phyloP scores from a whole-genome alignment of 352 stramenopile species.

The Pythium aquatile region DNA sequence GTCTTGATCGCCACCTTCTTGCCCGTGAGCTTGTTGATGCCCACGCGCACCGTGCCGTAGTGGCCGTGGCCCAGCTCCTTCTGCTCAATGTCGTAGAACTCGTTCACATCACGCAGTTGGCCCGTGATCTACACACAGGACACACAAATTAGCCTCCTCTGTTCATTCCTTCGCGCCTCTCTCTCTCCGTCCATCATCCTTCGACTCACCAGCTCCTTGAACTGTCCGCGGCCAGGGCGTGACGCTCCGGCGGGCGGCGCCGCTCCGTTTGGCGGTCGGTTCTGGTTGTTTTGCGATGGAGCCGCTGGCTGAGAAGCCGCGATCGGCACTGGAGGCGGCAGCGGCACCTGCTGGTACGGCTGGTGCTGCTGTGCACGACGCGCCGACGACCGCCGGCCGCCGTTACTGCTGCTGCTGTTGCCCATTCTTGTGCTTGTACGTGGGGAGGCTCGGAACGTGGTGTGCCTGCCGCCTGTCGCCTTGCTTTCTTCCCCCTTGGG shows the following conservation, averaged over 20 bases:
- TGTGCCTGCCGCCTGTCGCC: neutral
- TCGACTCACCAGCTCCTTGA: slow-evolving; percentile 65
- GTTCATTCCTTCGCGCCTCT: neutral
- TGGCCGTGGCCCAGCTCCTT: slow-evolving; percentile 90
- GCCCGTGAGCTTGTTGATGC: slow-evolving; percentile 91
- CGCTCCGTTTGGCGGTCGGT: slow-evolving; percentile 8
- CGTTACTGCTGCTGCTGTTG: slow-evolving; percentile 65
- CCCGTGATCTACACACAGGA: slow-evolving; percentile 66
- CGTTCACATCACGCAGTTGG: slow-evolving; percentile 77
- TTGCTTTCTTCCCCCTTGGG: neutral
- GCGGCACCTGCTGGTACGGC: slow-evolving; percentile 34
- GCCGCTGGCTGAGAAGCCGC: slow-evolving; percentile 19
- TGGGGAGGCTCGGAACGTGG: neutral
- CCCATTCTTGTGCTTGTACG: slow-evolving; percentile 38
- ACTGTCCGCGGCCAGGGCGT: slow-evolving; percentile 50
- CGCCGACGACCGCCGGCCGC: slow-evolving; percentile 28
- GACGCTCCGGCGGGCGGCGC: slow-evolving; percentile 32
- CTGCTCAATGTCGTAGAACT: slow-evolving; percentile 87
- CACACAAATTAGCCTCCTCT: neutral
- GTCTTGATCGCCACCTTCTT: slow-evolving; percentile 98
- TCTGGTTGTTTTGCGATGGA: slow-evolving; percentile 13
- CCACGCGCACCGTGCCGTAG: slow-evolving; percentile 97
- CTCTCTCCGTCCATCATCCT: neutral
- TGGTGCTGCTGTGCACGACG: slow-evolving; percentile 43
- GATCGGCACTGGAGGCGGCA: neutral